Conservation (phyloP, 164 flowering plant species). For the Brasenia schreberi region DNA sequence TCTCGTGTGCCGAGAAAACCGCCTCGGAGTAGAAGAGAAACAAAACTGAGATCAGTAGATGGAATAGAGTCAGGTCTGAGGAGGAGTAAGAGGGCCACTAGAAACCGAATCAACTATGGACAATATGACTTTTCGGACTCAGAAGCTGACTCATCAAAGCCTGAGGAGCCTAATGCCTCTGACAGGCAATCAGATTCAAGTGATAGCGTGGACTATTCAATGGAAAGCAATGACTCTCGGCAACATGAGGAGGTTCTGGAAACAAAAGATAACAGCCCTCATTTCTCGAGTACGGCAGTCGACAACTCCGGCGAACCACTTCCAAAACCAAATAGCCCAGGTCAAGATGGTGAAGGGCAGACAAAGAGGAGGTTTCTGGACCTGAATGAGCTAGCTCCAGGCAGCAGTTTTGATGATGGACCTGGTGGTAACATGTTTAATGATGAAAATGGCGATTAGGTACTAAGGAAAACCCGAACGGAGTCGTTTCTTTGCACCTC, state of each 20-base stretch:
- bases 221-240: constrained; percentile 41
- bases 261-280: constrained; percentile 4
- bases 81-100: constrained; percentile 79
- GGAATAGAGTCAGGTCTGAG: constrained; percentile 64
- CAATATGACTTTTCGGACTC: constrained; percentile 77
- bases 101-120: constrained; percentile 66
- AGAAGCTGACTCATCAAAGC: constrained; percentile 54
- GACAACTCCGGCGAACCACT: constrained; percentile 28
- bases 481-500: not conserved
- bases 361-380: constrained; percentile 66
- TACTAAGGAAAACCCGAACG: constrained; percentile 10
- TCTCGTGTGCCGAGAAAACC: constrained; percentile 29
- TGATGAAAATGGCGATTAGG: constrained; percentile 44
- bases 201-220: constrained; percentile 39
- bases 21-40: constrained; percentile 47
- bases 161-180: constrained; percentile 28
- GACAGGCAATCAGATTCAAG: constrained; percentile 39
- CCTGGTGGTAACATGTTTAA: constrained; percentile 27
- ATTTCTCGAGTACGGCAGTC: constrained; percentile 14
- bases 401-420: constrained; percentile 80
- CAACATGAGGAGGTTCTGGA: constrained; percentile 15
- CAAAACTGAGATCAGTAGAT: constrained; percentile 59
- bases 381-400: constrained; percentile 90
- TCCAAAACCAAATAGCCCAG: constrained; percentile 28
- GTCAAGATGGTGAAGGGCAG: constrained; percentile 31